Conservation (phyloP, 805 yeast species). For the Metschnikowia lachancei region DNA sequence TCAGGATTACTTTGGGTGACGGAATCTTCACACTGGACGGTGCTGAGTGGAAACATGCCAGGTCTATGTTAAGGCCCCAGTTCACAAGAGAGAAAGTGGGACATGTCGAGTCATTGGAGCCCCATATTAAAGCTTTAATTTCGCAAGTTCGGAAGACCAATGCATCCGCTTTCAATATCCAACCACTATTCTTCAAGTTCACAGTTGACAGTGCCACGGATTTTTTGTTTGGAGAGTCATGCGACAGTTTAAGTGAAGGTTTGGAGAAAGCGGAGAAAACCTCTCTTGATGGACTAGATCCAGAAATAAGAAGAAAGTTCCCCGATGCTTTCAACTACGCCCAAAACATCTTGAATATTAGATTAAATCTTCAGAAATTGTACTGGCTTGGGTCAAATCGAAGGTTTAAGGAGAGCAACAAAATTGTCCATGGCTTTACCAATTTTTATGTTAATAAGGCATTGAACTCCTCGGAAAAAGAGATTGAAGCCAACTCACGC, state of each 20-base stretch:
- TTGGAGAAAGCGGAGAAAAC: neutral
- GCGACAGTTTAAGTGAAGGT: slow-evolving; percentile 17
- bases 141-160: slow-evolving; percentile 15
- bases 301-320: slow-evolving; percentile 11
- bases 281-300: slow-evolving; percentile 8
- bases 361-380: slow-evolving; percentile 16
- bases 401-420: slow-evolving; percentile 16
- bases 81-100: slow-evolving; percentile 29
- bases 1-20: slow-evolving; percentile 25
- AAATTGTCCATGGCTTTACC: slow-evolving; percentile 16
- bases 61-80: slow-evolving; percentile 30
- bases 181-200: slow-evolving; percentile 18
- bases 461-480: slow-evolving; percentile 30
- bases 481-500: slow-evolving; percentile 29
- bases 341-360: slow-evolving; percentile 13
- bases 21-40: slow-evolving; percentile 31
- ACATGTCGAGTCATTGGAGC: slow-evolving; percentile 27
- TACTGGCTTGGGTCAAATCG: slow-evolving; percentile 13
- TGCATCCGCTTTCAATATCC: slow-evolving; percentile 15
- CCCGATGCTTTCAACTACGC: slow-evolving; percentile 18
- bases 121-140: slow-evolving; percentile 21
- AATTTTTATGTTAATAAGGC: slow-evolving; percentile 41
- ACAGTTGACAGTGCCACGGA: slow-evolving; percentile 21
- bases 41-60: slow-evolving; percentile 29
- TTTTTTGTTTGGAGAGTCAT: slow-evolving; percentile 20